phyloP scores from a whole-genome alignment of 2,329 filamentous ascomycete genomes.

The Fusarium veterinarium region DNA sequence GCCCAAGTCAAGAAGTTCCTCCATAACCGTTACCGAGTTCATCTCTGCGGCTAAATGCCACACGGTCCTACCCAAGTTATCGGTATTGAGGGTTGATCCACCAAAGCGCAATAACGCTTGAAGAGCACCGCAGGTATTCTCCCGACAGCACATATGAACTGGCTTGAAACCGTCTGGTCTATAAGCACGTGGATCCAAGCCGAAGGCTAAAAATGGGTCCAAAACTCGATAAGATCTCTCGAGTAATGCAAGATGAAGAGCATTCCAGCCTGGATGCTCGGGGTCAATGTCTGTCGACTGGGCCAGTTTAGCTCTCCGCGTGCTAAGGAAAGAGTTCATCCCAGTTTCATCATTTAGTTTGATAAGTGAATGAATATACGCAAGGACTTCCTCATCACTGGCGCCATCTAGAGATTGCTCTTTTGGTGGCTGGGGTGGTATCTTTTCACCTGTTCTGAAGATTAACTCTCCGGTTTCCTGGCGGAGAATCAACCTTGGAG shows the following conservation, averaged over 20 bases:
- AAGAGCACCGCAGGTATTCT: too few relatives aligned
- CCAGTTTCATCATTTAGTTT: fast-evolving
- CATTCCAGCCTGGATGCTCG: fast-evolving
- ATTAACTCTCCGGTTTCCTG: not conserved
- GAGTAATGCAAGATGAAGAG: not conserved
- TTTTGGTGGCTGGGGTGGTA: too few relatives aligned
- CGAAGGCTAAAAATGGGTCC: not conserved
- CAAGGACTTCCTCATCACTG: not conserved
- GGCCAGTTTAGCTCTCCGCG: fast-evolving
- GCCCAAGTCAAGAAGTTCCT: not conserved
- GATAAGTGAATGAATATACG: not conserved
- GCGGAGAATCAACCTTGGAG: not conserved
- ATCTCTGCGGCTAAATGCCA: not conserved
- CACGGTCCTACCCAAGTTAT: not conserved
- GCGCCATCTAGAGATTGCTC: fast-evolving
- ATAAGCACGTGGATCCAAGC: not conserved
- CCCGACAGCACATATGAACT: not conserved
- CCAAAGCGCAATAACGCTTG: not conserved
- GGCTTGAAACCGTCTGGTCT: not conserved
- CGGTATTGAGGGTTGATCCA: not conserved
- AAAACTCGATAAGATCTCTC: not conserved
- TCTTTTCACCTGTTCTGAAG: not conserved
- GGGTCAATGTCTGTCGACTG: not conserved
- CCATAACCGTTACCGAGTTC: not conserved
- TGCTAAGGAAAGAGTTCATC: not conserved